These are phyloP conservation scores for Miscanthus sacchariflorus DNA, from an alignment of 202 grass and related monocot species.

Conservation along the genomic window DNA sequence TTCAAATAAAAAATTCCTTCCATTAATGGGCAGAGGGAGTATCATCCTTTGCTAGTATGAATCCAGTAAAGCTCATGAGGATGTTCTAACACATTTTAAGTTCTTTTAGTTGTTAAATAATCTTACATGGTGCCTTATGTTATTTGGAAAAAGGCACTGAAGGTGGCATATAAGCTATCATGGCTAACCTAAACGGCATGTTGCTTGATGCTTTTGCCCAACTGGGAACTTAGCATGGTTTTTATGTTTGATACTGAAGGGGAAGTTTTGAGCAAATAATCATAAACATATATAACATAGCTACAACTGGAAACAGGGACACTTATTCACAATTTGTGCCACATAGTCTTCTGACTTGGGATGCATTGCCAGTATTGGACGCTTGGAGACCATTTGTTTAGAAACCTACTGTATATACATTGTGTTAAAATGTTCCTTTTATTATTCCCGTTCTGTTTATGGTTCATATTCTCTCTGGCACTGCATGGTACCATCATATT, in stretches of 20 bases:
- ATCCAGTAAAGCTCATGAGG: too few species aligned
- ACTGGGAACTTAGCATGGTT: constrained; percentile 6
- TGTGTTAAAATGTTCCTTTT: not conserved
- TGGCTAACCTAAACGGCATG: not conserved
- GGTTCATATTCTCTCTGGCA: too few species aligned
- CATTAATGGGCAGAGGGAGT: too few species aligned
- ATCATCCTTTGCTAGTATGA: too few species aligned
- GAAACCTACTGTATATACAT: constrained; percentile 4
- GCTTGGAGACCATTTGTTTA: not conserved
- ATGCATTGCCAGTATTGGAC: not conserved
- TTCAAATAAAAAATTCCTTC: too few species aligned
- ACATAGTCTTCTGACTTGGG: not conserved
- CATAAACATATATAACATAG: constrained; percentile 24
- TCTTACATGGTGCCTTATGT: too few species aligned
- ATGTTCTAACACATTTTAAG: too few species aligned
- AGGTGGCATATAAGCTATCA: too few species aligned
- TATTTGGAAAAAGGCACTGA: too few species aligned
- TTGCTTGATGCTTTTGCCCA: not conserved
- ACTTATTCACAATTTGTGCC: constrained; percentile 16
- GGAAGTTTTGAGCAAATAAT: not conserved
- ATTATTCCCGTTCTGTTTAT: too few species aligned
- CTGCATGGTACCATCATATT: too few species aligned
- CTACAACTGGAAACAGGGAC: constrained; percentile 12
- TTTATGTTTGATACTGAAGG: constrained; percentile 11
- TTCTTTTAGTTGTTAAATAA: too few species aligned